Evolutionary conservation across 192 early-diverging fungal genomes (phyloP).

Genomic region (Coemansia sp.): DNA sequence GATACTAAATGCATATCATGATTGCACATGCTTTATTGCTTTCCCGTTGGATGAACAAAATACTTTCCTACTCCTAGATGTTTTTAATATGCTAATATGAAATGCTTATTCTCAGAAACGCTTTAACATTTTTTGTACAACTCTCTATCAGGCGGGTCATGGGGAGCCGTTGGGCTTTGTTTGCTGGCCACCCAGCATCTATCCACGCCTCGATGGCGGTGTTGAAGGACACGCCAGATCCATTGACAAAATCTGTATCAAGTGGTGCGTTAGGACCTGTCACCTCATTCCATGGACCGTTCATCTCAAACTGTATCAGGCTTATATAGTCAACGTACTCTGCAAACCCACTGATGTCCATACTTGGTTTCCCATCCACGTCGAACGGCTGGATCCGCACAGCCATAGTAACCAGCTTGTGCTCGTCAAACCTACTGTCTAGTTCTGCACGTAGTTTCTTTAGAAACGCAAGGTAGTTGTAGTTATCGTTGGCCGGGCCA

Average conservation of each 20-base stretch:
- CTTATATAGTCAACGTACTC: conserved; percentile 63
- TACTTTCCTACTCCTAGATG: too few species aligned
- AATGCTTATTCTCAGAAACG: too few species aligned
- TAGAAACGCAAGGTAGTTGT: conserved; percentile 63
- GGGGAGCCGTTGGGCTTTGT: conserved; percentile 22
- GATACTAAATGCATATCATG: too few species aligned
- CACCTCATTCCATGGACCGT: conserved; percentile 54
- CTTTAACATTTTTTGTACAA: conserved; percentile 15
- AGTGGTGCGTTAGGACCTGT: conserved; percentile 65
- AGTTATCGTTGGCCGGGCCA: conserved; percentile 57
- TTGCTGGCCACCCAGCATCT: conserved; percentile 54
- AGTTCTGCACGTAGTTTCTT: conserved; percentile 58
- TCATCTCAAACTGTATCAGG: conserved; percentile 66
- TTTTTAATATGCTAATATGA: too few species aligned
- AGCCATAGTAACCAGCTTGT: conserved; percentile 64
- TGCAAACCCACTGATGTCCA: conserved; percentile 58
- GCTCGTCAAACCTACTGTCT: conserved; percentile 41
- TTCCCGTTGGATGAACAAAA: too few species aligned
- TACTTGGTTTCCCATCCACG: conserved; percentile 46
- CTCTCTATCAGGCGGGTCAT: conserved; percentile 57
- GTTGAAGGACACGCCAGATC: too few species aligned
- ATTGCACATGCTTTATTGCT: too few species aligned
- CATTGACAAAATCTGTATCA: conserved; percentile 11
- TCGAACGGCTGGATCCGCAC: conserved; percentile 62
- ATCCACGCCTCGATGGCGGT: too few species aligned